Conservation (phyloP, 192 early-diverging fungal species). For the Coemansia nantahalensis region DNA sequence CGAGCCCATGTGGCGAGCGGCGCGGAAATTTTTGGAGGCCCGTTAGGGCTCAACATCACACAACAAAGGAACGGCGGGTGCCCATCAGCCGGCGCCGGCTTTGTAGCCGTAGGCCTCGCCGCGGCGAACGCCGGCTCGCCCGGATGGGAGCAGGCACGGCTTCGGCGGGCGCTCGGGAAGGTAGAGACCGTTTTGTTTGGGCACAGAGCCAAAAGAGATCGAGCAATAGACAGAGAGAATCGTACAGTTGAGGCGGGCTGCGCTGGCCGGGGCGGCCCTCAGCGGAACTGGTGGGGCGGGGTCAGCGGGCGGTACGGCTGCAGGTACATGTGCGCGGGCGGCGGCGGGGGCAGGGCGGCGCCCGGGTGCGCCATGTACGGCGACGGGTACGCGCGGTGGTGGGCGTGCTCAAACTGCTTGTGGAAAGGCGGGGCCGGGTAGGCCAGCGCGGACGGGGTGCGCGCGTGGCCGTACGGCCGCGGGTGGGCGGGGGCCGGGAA, state of each 20-base stretch:
- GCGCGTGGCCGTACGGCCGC: not conserved
- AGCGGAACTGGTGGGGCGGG: no score
- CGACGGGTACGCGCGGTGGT: constrained; percentile 9
- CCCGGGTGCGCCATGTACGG: constrained; percentile 9
- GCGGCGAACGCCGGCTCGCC: no score
- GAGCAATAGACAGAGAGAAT: not conserved
- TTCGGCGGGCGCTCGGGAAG: no score
- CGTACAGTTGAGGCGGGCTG: no score
- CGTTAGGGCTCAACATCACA: constrained; percentile 8
- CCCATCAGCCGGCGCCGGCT: no score
- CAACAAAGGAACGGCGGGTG: no score
- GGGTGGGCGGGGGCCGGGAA: constrained; percentile 1
- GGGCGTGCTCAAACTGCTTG: constrained; percentile 19
- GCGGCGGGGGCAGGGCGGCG: constrained; percentile 5
- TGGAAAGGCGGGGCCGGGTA: not conserved
- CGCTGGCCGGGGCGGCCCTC: no score
- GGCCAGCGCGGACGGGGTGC: not conserved
- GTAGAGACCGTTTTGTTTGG: no score
- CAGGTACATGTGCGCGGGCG: constrained; percentile 4
- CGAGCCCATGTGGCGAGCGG: constrained; percentile 7
- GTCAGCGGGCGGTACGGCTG: not conserved
- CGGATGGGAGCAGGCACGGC: no score
- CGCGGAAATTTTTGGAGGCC: constrained; percentile 54
- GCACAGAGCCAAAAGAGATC: not conserved
- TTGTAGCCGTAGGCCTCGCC: no score